Percentiles rank a stretch among this genome's conserved stretches.
phyloP scores from a whole-genome alignment of 352 stramenopile species.

The Pythium dissotocum region DNA sequence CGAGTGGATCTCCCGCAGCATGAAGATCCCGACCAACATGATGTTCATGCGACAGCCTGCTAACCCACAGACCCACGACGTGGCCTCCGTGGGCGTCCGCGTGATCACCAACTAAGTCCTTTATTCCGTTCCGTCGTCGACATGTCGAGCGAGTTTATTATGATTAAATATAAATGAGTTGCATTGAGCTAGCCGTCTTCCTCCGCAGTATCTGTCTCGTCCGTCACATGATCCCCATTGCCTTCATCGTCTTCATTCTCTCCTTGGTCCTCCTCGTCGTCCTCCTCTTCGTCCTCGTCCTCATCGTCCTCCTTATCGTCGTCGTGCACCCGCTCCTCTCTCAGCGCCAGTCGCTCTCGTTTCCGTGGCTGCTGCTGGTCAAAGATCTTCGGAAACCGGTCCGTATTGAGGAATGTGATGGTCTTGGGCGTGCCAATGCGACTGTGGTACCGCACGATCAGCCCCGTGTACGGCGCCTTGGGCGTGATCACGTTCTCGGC shows the following conservation, averaged over 20 bases:
- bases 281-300: conserved; percentile 30
- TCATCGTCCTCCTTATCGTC: conserved; percentile 33
- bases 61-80: conserved; percentile 71
- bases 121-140: no score
- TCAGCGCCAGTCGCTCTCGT: conserved; percentile 33
- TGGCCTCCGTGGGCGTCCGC: conserved; percentile 73
- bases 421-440: conserved; percentile 61
- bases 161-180: no score
- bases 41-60: conserved; percentile 85
- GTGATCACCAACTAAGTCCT: conserved; percentile 63
- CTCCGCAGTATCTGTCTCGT: not conserved
- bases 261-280: conserved; percentile 33
- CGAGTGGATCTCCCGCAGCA: conserved; percentile 58
- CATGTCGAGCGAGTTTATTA: no score
- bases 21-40: conserved; percentile 6
- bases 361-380: conserved; percentile 63
- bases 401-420: conserved; percentile 81
- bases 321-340: conserved; percentile 34
- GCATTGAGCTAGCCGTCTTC: no score
- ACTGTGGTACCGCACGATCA: conserved; percentile 72
- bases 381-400: conserved; percentile 68
- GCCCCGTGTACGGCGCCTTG: conserved; percentile 70
- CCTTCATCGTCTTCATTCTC: conserved; percentile 17
- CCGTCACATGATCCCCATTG: conserved; percentile 6
- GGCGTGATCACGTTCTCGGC: conserved; percentile 53